Evolutionary conservation across 2,329 filamentous ascomycete species (phyloP).

Genomic region (Colletotrichum chlorophyti): DNA sequence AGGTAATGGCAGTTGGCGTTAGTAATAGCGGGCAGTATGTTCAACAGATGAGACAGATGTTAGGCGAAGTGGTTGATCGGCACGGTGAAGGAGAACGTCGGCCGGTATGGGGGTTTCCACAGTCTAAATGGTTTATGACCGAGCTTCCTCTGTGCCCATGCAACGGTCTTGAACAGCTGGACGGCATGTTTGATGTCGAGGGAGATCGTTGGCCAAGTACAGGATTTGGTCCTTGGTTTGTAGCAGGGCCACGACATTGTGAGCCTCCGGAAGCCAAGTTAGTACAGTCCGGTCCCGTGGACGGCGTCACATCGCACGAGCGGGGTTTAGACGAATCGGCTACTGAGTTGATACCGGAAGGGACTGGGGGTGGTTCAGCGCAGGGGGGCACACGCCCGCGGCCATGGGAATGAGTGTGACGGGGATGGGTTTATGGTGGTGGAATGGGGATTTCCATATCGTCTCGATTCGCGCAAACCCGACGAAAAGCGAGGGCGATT

Average conservation of each 20-base stretch:
- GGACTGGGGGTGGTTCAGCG: conserved; percentile 10
- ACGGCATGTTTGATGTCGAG: no score
- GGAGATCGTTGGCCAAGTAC: no score
- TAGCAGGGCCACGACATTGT: background rate
- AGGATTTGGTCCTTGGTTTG: no score
- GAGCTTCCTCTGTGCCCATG: no score
- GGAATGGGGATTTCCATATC: conserved; percentile 15
- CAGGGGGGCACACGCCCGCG: conserved; percentile 24
- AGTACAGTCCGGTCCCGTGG: conserved; percentile 14
- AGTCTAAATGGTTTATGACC: background rate
- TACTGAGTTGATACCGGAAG: conserved; percentile 14
- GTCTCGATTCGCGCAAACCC: conserved; percentile 11
- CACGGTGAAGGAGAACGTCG: conserved; percentile 3
- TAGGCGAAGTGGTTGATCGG: background rate
- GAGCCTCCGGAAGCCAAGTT: conserved; percentile 23
- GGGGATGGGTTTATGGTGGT: no score
- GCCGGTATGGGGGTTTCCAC: conserved; percentile 3
- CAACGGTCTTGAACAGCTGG: no score
- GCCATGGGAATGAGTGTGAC: conserved; percentile 11
- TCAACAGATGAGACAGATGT: no score
- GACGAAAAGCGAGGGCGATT: background rate
- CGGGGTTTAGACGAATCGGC: conserved; percentile 25
- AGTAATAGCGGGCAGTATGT: no score
- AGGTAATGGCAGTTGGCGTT: conserved; percentile 11
- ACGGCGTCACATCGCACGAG: conserved; percentile 16